These are phyloP conservation scores for Magnusiomyces fungicola DNA, from an alignment of 1,139 yeast genomes.

Conservation along the genomic window DNA sequence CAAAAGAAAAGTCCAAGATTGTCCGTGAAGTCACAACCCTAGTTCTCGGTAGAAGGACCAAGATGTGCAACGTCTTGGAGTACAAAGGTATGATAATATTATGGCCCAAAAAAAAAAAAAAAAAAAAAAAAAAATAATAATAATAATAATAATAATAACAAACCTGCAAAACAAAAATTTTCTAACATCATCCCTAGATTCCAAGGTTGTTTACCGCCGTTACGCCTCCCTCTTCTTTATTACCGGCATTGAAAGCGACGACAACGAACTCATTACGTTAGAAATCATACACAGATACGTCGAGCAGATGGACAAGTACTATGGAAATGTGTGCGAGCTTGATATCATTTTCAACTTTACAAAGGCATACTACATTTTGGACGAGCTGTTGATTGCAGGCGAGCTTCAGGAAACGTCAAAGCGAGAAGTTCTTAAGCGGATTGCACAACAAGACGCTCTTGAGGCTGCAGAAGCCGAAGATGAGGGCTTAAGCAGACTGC, in stretches of 20 bases:
- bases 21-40: conserved; percentile 81
- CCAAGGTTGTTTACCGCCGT: conserved; percentile 81
- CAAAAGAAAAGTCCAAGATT: conserved; percentile 76
- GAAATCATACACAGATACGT: conserved; percentile 91
- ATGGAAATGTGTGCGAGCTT: conserved; percentile 89
- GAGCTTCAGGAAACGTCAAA: conserved; percentile 78
- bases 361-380: conserved; percentile 85
- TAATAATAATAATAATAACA: too few species aligned
- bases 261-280: conserved; percentile 78
- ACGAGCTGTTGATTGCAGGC: conserved; percentile 78
- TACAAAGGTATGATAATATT: conserved; percentile 46
- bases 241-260: conserved; percentile 75
- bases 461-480: conserved; percentile 48
- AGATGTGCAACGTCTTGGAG: conserved; percentile 94
- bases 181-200: too few species aligned
- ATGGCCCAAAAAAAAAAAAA: too few species aligned
- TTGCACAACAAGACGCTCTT: conserved; percentile 71
- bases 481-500: not conserved
- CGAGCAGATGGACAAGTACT: conserved; percentile 92
- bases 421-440: conserved; percentile 67
- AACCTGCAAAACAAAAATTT: too few species aligned
- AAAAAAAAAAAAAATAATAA: too few species aligned
- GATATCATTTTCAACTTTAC: conserved; percentile 90
- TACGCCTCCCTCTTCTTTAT: conserved; percentile 90
- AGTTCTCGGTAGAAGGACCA: conserved; percentile 76